Base-by-base conservation (phyloP, 176 grass and related monocot species). In the Raddia distichophylla region DNA sequence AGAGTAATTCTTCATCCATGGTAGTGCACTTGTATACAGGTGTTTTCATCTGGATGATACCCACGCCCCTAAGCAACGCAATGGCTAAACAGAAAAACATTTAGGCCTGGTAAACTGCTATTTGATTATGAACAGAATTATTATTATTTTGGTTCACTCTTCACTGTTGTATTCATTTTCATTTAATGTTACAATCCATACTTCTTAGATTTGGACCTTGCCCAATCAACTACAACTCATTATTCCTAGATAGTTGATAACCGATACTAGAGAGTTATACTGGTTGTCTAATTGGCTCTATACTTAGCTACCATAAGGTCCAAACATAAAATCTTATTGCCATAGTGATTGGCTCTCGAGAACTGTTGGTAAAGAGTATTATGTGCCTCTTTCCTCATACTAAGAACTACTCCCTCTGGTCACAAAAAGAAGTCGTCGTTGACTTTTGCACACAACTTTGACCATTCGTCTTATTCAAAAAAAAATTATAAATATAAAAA, bases 41-140 rank as follows among this genome's bases (percentile, higher is more conserved):
- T 76, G 2, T 34, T 83, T 75, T 84, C 20, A 83, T 35, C 63
- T 44, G 49, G 27, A 6, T 19, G 8, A 51, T 73, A 56, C 33
- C 33, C 33, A 35, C 12, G 18, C n/a, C 14, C 49, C 35, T 18
- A 14, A 27, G 7, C 60, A 68, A 27, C 22, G 35, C n/a, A 45
- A 80, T 44, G 11, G 6, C 47, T 60, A 62, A 16, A 19, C 47
- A 79, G 62, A 33, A 43, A 79, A 48, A 3, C 17, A 67, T 10
- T 11, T n/a, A 9, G 1, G 10, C 16, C 76, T 7, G 7, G 5
- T 78, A 14, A 64, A 51, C 15, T 78, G 2, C 3, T 42, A 17
- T 53, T 82, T 4, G 59, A 77, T 77, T 52, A 72, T 56, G 17
- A 7, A 6, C 11, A 13, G 18, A 5, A 56, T 56, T 7, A 16